phyloP scores from a whole-genome alignment of 2,329 filamentous ascomycete species.

The Neopestalotiopsis sp. region DNA sequence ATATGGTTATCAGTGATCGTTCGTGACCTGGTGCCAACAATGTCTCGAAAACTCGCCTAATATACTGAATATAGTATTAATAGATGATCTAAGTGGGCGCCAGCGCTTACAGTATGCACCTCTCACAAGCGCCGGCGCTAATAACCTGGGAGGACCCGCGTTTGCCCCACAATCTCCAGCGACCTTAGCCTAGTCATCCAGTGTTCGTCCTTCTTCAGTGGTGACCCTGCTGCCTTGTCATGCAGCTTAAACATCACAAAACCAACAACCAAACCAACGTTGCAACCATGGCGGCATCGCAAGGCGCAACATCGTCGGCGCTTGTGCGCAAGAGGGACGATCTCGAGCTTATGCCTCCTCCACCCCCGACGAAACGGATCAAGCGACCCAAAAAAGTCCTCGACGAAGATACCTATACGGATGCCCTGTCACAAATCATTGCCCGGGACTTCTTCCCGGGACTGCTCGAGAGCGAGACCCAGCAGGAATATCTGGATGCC shows the following conservation, averaged over 20 bases:
- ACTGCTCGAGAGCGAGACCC: constrained; percentile 80
- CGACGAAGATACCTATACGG: constrained; percentile 92
- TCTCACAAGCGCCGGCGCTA: too few relatives aligned
- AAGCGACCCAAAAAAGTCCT: constrained; percentile 88
- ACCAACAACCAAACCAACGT: not conserved
- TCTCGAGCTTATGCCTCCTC: constrained; percentile 83
- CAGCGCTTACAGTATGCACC: too few relatives aligned
- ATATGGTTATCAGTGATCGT: too few relatives aligned
- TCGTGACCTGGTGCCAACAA: too few relatives aligned
- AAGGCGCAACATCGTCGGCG: constrained; percentile 51
- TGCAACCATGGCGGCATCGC: constrained; percentile 46
- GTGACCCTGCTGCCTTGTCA: not conserved
- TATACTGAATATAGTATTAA: too few relatives aligned
- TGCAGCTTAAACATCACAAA: not conserved
- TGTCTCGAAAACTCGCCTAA: too few relatives aligned
- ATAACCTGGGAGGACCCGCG: not conserved
- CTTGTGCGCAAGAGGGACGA: constrained; percentile 71
- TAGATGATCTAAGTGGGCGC: too few relatives aligned
- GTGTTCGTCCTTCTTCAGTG: not conserved
- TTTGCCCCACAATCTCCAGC: not conserved
- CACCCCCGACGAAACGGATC: constrained; percentile 83
- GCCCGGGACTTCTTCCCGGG: constrained; percentile 97
- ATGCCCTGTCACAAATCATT: constrained; percentile 91
- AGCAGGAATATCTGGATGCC: constrained; percentile 91
- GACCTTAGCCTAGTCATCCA: not conserved